Conservation (phyloP, 2,329 filamentous ascomycete species). For the Penicillium glabrum region DNA sequence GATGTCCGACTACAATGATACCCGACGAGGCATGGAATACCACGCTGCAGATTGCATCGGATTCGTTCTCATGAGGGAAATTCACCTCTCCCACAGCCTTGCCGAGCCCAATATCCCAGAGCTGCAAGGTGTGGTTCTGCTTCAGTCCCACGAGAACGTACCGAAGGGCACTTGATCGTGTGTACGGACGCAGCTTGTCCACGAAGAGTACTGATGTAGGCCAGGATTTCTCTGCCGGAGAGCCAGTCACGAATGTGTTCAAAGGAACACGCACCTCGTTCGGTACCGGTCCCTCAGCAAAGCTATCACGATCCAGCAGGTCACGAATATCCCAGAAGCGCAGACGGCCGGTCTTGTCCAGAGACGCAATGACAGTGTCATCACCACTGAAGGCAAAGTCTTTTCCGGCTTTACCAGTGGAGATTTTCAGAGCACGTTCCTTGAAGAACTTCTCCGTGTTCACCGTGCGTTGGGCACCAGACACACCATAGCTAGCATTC, state of each 20-base stretch:
- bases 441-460: conserved; percentile 85
- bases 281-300: conserved; percentile 46
- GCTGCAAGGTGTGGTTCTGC: conserved; percentile 96
- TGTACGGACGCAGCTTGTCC: conserved; percentile 91
- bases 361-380: conserved; percentile 87
- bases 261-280: conserved; percentile 83
- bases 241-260: conserved; percentile 81
- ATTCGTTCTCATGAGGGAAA: conserved; percentile 92
- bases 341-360: conserved; percentile 94
- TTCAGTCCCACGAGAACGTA: conserved; percentile 98
- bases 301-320: conserved; percentile 55
- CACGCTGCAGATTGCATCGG: conserved; percentile 96
- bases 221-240: conserved; percentile 89
- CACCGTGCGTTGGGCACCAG: conserved; percentile 59
- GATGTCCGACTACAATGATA: conserved; percentile 92
- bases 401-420: conserved; percentile 96
- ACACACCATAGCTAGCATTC: conserved; percentile 49
- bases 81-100: conserved; percentile 98
- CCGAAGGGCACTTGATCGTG: conserved; percentile 82
- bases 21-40: conserved; percentile 89
- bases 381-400: conserved; percentile 98
- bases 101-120: conserved; percentile 94
- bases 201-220: conserved; percentile 94
- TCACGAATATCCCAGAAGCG: conserved; percentile 98
- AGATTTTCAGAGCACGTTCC: conserved; percentile 87